Conservation (phyloP, 768 basidiomycete species). For the Paxillus involutus region DNA sequence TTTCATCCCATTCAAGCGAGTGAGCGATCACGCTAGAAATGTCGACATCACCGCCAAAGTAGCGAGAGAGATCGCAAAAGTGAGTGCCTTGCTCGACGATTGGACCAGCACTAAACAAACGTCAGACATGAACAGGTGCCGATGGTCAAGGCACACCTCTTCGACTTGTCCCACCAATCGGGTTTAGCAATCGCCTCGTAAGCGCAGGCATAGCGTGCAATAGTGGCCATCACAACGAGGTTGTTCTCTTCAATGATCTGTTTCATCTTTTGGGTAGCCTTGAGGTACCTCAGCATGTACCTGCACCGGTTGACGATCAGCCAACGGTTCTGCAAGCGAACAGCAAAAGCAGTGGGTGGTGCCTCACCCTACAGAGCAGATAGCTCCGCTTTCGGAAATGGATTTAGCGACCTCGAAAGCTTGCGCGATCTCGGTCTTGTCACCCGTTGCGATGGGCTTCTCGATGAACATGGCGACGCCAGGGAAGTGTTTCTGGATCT, state of each 20-base stretch:
- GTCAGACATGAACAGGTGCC: slow-evolving; percentile 2
- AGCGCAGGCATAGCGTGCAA: slow-evolving; percentile 91
- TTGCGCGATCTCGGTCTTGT: slow-evolving; percentile 62
- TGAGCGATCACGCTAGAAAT: slow-evolving; percentile 78
- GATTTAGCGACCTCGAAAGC: slow-evolving; percentile 69
- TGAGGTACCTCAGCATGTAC: slow-evolving; percentile 92
- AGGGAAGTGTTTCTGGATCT: slow-evolving; percentile 86
- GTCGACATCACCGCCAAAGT: slow-evolving; percentile 96
- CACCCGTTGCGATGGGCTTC: slow-evolving; percentile 88
- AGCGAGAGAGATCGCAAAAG: slow-evolving; percentile 95
- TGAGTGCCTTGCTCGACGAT: slow-evolving; percentile 94
- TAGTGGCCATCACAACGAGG: slow-evolving; percentile 92
- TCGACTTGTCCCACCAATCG: slow-evolving; percentile 95
- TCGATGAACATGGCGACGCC: slow-evolving; percentile 89
- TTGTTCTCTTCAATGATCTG: slow-evolving; percentile 92
- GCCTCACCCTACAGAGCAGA: slow-evolving; percentile 86
- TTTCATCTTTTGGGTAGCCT: slow-evolving; percentile 96
- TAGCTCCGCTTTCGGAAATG: slow-evolving; percentile 66
- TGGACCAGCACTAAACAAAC: slow-evolving; percentile 59
- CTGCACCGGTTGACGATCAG: slow-evolving; percentile 34
- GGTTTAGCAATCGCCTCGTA: slow-evolving; percentile 78
- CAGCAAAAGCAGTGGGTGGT: not conserved
- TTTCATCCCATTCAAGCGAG: slow-evolving; percentile 91
- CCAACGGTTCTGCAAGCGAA: not conserved
- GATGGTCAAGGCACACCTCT: slow-evolving; percentile 46